Percentiles rank a stretch among this genome's conserved stretches.
Evolutionary conservation across 208 protist species (phyloP).

Genomic region (Crithidia fasciculata): DNA sequence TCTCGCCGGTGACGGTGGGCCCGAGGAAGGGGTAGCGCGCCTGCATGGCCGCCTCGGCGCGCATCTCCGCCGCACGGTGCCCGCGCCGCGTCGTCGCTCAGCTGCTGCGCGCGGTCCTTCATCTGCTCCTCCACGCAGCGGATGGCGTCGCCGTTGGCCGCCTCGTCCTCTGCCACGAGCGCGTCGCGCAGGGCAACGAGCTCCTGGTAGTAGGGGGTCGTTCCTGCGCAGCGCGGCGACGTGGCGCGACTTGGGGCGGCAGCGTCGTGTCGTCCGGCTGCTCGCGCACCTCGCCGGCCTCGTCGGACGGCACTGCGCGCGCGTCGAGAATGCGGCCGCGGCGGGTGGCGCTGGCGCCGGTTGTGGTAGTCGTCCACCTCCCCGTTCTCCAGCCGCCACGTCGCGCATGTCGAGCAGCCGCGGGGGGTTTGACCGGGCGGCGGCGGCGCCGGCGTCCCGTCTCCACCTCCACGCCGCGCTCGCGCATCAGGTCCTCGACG

Average conservation of each 20-base stretch:
- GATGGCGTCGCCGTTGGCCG: constrained; percentile 18
- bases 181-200: no score
- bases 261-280: constrained; percentile 18
- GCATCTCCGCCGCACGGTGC: constrained; percentile 22
- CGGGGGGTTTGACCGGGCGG: constrained; percentile 9
- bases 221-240: no score
- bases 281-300: constrained; percentile 7
- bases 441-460: no score
- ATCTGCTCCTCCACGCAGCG: constrained; percentile 23
- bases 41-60: background rate
- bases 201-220: no score
- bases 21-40: no score
- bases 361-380: constrained; percentile 35
- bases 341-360: constrained; percentile 20
- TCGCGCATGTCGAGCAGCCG: constrained; percentile 42
- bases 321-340: no score
- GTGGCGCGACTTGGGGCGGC: constrained; percentile 18
- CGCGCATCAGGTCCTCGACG: no score
- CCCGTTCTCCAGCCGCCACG: constrained; percentile 33
- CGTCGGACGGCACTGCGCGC: no score
- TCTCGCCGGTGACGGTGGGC: no score
- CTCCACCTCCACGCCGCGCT: no score
- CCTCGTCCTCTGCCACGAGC: no score
- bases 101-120: constrained; percentile 26
- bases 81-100: constrained; percentile 8